These are phyloP conservation scores for Hanseniaspora vineae DNA, from an alignment of 805 yeast genomes.

Conservation along the genomic window DNA sequence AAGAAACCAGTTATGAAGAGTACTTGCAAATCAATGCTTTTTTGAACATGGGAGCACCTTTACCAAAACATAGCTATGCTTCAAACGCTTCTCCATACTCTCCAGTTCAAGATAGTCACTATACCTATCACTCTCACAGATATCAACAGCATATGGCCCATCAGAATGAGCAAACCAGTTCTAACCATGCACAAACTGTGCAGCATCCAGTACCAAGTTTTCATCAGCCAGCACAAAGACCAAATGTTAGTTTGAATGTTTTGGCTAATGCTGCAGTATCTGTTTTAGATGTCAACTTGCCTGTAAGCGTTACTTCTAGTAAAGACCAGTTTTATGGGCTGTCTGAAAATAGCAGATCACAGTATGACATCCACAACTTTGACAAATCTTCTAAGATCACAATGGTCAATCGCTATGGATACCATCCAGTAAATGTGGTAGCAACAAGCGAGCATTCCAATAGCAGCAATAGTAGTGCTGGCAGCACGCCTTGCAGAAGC, in stretches of 20 bases:
- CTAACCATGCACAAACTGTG: not conserved
- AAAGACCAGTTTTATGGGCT: conserved; percentile 18
- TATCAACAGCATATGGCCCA: not conserved
- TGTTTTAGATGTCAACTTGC: not conserved
- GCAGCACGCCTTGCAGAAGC: not conserved
- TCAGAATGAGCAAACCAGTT: not conserved
- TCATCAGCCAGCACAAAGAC: not conserved
- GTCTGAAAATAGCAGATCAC: conserved; percentile 1
- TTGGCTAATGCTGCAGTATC: not conserved
- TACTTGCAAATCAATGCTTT: conserved; percentile 14
- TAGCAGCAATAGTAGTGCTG: not conserved
- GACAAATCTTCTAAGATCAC: not conserved
- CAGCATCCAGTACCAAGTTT: not conserved
- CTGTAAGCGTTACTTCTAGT: not conserved
- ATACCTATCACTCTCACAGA: not conserved
- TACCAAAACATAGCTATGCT: not conserved
- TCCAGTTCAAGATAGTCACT: not conserved
- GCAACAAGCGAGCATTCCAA: not conserved
- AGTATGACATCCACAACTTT: not conserved
- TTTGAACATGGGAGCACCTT: conserved; percentile 6
- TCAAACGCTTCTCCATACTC: not conserved
- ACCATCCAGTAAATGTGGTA: not conserved
- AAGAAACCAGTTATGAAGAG: conserved; percentile 19
- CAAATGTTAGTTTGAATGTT: not conserved
- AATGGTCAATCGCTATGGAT: not conserved